Evolutionary conservation across 768 basidiomycete genomes (phyloP).

Genomic region (Exidia glandulosa): DNA sequence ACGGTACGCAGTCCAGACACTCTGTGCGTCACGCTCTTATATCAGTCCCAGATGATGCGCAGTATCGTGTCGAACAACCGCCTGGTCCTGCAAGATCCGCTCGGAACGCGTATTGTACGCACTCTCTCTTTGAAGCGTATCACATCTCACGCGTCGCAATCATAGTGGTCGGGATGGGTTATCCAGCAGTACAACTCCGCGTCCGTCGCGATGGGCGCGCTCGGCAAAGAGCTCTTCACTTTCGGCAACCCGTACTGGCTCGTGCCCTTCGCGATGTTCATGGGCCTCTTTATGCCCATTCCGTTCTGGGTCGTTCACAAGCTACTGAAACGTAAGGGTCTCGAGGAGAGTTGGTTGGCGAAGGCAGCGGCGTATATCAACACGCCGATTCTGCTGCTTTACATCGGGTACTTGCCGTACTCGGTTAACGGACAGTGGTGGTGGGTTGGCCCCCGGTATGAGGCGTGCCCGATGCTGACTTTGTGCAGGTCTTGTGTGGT

Average conservation of each 20-base stretch:
- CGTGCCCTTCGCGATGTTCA: conserved; percentile 38
- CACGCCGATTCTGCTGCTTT: conserved; percentile 32
- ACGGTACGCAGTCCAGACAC: conserved; percentile 24
- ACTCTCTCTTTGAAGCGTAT: background rate
- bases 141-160: background rate
- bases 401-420: conserved; percentile 9
- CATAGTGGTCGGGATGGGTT: conserved; percentile 37
- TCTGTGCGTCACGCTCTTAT: background rate
- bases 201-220: conserved; percentile 44
- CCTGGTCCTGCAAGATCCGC: conserved; percentile 34
- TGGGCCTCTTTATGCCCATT: conserved; percentile 39
- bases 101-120: conserved; percentile 36
- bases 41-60: conserved; percentile 31
- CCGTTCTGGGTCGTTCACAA: conserved; percentile 38
- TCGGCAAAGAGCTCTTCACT: conserved; percentile 41
- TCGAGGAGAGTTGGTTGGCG: conserved; percentile 24
- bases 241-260: conserved; percentile 36
- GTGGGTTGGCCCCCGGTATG: background rate
- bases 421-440: conserved; percentile 36
- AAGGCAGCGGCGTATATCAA: conserved; percentile 32
- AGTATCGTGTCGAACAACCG: conserved; percentile 36
- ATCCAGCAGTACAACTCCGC: conserved; percentile 43
- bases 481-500: conserved; percentile 29
- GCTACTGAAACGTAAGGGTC: conserved; percentile 14
- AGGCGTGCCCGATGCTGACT: conserved; percentile 22